These are phyloP conservation scores for Pestalotiopsis sp. DNA, from an alignment of 2,329 filamentous ascomycete species.

Conservation along the genomic window DNA sequence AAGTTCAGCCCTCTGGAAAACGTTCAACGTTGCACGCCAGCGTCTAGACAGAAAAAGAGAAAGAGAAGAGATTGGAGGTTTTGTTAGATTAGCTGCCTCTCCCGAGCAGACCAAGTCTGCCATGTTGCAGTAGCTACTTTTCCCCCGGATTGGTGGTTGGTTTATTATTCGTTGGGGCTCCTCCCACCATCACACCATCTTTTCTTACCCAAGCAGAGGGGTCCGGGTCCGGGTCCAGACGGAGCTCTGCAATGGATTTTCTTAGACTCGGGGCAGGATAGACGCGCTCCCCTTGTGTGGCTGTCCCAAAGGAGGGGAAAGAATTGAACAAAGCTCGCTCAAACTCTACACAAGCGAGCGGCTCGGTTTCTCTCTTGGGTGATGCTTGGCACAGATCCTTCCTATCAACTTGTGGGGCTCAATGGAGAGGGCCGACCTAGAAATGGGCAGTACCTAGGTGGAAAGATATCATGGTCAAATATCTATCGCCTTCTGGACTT, in stretches of 20 bases:
- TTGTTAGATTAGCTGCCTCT: not conserved
- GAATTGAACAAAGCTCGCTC: not conserved
- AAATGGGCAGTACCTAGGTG: not conserved
- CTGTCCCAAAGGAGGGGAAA: not conserved
- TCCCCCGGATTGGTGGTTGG: not conserved
- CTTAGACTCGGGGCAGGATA: not conserved
- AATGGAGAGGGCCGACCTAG: not conserved
- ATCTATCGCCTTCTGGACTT: not conserved
- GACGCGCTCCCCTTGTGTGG: not conserved
- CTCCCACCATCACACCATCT: conserved; percentile 9
- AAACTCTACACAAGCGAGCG: not conserved
- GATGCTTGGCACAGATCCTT: not conserved
- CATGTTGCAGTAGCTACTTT: not conserved
- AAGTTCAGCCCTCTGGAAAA: not conserved
- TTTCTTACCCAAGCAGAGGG: not conserved
- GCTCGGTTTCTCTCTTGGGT: not conserved
- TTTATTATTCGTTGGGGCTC: not conserved
- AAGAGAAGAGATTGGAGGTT: not conserved
- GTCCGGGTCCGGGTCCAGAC: not conserved
- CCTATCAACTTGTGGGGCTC: not conserved
- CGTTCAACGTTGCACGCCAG: not conserved
- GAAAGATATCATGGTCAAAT: not conserved
- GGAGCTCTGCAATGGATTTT: not conserved
- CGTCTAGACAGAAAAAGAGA: not conserved
- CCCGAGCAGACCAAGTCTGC: not conserved